Base-by-base conservation (phyloP, 805 yeast genomes). In the Nakazawaea ishiwadae region DNA sequence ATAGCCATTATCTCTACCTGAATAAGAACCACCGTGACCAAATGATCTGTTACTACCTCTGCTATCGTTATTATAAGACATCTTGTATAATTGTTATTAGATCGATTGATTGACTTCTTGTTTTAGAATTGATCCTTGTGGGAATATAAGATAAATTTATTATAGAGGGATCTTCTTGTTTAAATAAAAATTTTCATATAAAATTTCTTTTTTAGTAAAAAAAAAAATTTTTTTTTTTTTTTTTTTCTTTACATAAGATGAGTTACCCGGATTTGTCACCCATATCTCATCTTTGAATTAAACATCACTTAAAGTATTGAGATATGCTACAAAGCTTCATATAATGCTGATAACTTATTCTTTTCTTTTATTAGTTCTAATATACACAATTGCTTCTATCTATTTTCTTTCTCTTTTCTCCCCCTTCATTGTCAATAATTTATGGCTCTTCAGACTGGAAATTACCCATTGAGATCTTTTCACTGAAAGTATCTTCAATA, bases 401-500 rank as follows among this genome's bases (percentile, higher is more conserved):
- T n/a, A n/a, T n/a, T n/a, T n/a, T n/a, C n/a, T n/a, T n/a, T n/a
- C n/a, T 36, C 23, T 27, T 14, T 16, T 15, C 12, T 18, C 31
- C 31, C 7, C n/a, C 16, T 8, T 14, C 16, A 28, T 28, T 15
- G 10, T 15, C n/a, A 21, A 37, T 43, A 34, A 17, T 32, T 55
- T 52, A 73, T 47, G 77, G 77, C 57, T 75, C 80, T 40, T 63
- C 71, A 9, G 70, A 69, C 19, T 68, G 51, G 51, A 63, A 80
- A 36, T 70, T 69, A 27, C 77, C 77, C 35, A 76, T 77, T 37
- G 75, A 74, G 44, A 87, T 78, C 54, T 76, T 75, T 51, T 79
- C 84, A 18, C 81, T 71, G 65, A 87, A 91, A 44, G 75, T 79
- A 46, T 76, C 81, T 61, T 91, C 97, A 34, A 93, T 80, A 48